Evolutionary conservation across 2,329 filamentous ascomycete genomes (phyloP), one percentile per base, ranked within the genome.

Genomic region (Phialophora chinensis): DNA sequence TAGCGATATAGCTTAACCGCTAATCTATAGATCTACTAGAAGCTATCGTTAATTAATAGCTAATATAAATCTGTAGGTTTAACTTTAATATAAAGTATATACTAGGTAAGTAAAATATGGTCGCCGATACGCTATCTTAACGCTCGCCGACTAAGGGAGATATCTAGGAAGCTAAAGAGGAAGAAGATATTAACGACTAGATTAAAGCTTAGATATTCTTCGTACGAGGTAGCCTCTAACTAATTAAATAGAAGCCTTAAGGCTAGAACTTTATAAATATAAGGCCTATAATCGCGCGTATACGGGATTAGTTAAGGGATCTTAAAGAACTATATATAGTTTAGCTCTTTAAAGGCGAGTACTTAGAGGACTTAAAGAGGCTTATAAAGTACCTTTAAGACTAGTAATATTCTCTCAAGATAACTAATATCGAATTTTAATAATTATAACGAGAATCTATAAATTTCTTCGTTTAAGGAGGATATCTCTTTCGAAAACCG

Each of bases 101-200:
- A 47, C 10, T 11, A 12, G 14, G 35, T 1, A 59, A 59, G 23
- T 31, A 49, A 11, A 59, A 59, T 20, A 8, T 59, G 2, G 42
- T 49, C 12, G 12, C 14, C 1, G 11, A 59, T 59, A 31, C 25
- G 5, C 42, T 47, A 2, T 59, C 42, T 7, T 17, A 29, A 7
- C 20, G 25, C 29, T 23, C 23, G 0, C 11, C 2, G 4, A 59
- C 25, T 3, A n/a, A 29, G 11, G 38, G 50, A 49, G 38, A 59
- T 31, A 17, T 59, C 6, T 3, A 33, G 20, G 25, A 49, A 8
- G 12, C 17, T 1, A 8, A 59, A 10, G 8, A 44, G n/a, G 56
- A 59, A 23, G 56, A 59, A 20, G 20, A 59, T 49, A 59, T 59
- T 49, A 49, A 59, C 12, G 11, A 59, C 14, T 59, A 49, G 10